These are phyloP conservation scores for Backusella psychrophila DNA, from an alignment of 192 early-diverging fungal genomes.

Conservation along the genomic window DNA sequence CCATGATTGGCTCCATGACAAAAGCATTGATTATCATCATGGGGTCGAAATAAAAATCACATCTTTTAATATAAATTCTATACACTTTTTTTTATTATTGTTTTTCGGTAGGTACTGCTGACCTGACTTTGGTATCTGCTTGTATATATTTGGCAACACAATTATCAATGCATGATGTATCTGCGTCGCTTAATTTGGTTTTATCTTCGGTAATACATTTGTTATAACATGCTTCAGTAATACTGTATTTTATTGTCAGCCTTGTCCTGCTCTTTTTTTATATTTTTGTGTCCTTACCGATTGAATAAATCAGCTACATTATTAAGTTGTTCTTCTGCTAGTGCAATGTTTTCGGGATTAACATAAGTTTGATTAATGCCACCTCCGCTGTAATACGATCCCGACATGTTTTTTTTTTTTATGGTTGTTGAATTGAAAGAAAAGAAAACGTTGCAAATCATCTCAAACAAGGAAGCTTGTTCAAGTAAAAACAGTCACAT, in stretches of 20 bases:
- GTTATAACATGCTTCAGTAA: slow-evolving; percentile 72
- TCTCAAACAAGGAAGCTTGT: neutral
- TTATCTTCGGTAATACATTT: slow-evolving; percentile 76
- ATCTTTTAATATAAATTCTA: neutral
- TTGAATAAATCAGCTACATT: slow-evolving; percentile 76
- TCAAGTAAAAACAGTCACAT: neutral
- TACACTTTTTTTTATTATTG: neutral
- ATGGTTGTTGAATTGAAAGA: neutral
- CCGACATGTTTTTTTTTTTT: neutral
- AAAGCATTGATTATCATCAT: too few species aligned
- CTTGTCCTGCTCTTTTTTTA: neutral
- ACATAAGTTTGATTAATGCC: slow-evolving; percentile 32
- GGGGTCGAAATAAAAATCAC: too few species aligned
- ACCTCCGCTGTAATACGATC: slow-evolving; percentile 32
- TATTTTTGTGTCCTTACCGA: slow-evolving; percentile 38
- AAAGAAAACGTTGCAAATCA: neutral
- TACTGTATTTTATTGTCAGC: slow-evolving; percentile 34
- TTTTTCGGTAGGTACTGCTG: slow-evolving; percentile 49
- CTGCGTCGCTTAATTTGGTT: slow-evolving; percentile 78
- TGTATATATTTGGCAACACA: slow-evolving; percentile 88
- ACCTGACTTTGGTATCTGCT: slow-evolving; percentile 71
- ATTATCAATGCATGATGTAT: slow-evolving; percentile 82
- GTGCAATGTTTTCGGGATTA: slow-evolving; percentile 56
- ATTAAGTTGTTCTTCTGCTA: slow-evolving; percentile 77
- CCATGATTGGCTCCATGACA: too few species aligned